phyloP scores from a whole-genome alignment of 2,329 filamentous ascomycete genomes.

The Phialophora expanda region DNA sequence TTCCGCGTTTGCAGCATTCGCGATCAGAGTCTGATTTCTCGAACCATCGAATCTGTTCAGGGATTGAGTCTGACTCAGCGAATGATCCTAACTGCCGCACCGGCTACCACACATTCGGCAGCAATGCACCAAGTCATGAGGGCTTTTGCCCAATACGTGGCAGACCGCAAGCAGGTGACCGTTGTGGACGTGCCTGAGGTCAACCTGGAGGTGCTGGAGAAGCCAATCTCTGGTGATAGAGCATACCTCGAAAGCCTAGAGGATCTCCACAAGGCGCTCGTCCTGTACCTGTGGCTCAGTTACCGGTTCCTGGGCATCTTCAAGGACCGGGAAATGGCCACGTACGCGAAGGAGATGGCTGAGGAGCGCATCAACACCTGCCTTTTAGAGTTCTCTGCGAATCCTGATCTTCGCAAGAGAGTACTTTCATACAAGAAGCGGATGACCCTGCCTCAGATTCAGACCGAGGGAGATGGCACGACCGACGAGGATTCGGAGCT shows the following conservation, averaged over 20 bases:
- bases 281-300: constrained; percentile 90
- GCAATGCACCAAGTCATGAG: constrained; percentile 56
- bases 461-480: constrained; percentile 8
- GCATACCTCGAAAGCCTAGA: constrained; percentile 74
- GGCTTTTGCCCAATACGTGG: constrained; percentile 72
- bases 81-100: constrained; percentile 74
- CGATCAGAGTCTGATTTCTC: constrained; percentile 69
- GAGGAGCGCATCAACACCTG: constrained; percentile 75
- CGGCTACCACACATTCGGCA: constrained; percentile 46
- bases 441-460: constrained; percentile 19
- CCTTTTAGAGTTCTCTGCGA: constrained; percentile 62
- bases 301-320: constrained; percentile 87
- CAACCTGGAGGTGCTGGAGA: constrained; percentile 74
- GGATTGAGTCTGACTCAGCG: constrained; percentile 74
- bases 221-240: constrained; percentile 50
- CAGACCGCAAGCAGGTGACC: constrained; percentile 67
- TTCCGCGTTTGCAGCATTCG: constrained; percentile 73
- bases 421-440: constrained; percentile 30
- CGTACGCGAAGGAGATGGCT: constrained; percentile 76
- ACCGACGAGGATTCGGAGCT: constrained; percentile 6
- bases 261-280: constrained; percentile 77
- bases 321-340: constrained; percentile 72
- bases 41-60: constrained; percentile 73
- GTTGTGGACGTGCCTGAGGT: constrained; percentile 74
- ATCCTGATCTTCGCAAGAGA: constrained; percentile 37